Evolutionary conservation across 1,284 basidiomycete species (phyloP).

Genomic region (Ustilago lituana): DNA sequence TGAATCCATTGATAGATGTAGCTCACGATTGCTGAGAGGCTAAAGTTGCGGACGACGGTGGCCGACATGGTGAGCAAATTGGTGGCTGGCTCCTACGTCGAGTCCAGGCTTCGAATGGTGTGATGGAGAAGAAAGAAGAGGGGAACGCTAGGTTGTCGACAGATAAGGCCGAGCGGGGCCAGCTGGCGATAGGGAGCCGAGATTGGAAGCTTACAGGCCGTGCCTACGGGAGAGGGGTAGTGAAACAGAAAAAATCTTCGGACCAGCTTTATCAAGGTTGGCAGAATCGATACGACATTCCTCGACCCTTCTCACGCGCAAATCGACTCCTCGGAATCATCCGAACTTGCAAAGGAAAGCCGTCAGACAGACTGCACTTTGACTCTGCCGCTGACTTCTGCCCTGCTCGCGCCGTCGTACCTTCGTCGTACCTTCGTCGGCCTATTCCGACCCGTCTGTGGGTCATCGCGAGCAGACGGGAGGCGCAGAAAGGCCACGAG

Average conservation of each 20-base stretch:
- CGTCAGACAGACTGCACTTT: too few relatives aligned
- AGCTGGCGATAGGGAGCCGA: background rate
- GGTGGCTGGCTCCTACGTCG: background rate
- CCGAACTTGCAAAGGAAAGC: too few relatives aligned
- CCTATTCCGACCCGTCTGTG: background rate
- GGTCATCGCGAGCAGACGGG: too few relatives aligned
- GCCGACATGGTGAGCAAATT: constrained; percentile 11
- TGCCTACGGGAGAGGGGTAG: too few relatives aligned
- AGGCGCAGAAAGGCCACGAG: too few relatives aligned
- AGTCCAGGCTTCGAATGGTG: constrained; percentile 1
- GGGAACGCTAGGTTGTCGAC: background rate
- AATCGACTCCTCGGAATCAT: too few relatives aligned
- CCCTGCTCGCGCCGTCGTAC: too few relatives aligned
- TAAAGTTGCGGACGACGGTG: constrained; percentile 22
- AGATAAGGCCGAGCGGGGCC: background rate
- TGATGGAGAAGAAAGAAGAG: background rate
- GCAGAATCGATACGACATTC: constrained; percentile 4
- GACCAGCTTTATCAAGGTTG: too few relatives aligned
- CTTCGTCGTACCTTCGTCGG: too few relatives aligned
- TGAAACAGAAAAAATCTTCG: constrained; percentile 1
- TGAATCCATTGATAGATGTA: constrained; percentile 60
- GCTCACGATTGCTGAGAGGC: constrained; percentile 31
- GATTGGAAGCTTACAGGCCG: background rate
- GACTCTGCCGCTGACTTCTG: too few relatives aligned
- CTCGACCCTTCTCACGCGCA: constrained; percentile 6